A percentile compares a stretch with the other conserved stretches of the same genome.
These are phyloP conservation scores for Coelastrella sp. DNA, from an alignment of 139 green algal genomes.

Conservation along the genomic window DNA sequence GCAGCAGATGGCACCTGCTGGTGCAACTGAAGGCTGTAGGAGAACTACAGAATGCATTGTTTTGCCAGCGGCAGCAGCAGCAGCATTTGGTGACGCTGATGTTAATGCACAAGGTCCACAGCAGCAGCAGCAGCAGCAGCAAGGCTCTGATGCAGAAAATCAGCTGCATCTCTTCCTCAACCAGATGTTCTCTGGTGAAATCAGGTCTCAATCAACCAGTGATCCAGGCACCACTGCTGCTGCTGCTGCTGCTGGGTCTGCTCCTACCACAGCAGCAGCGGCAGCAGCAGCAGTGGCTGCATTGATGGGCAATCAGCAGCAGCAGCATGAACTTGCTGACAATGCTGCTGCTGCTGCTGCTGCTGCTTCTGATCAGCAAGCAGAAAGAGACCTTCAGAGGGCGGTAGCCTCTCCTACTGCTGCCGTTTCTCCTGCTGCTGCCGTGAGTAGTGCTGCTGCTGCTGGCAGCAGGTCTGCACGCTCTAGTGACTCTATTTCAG, in stretches of 20 bases:
- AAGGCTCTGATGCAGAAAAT: neutral
- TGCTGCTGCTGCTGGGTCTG: neutral
- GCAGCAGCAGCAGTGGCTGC: neutral
- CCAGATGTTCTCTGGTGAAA: neutral
- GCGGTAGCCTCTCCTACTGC: too few species aligned
- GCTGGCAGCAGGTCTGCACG: neutral
- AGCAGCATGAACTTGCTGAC: neutral
- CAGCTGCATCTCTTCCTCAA: neutral
- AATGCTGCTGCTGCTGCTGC: neutral
- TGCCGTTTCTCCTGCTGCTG: neutral
- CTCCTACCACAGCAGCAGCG: neutral
- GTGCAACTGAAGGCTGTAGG: neutral
- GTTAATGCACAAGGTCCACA: neutral
- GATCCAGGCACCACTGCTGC: neutral
- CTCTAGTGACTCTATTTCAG: neutral
- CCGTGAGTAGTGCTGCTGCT: neutral
- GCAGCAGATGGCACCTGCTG: too few species aligned
- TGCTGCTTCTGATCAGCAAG: neutral
- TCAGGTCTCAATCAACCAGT: neutral
- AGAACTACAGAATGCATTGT: neutral
- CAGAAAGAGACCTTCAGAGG: too few species aligned
- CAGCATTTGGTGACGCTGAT: neutral
- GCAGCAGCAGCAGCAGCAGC: neutral
- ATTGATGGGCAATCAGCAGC: neutral
- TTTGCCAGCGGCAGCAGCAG: neutral